Percentiles rank a stretch among this genome's conserved stretches.
These are phyloP conservation scores for Heterobasidion parviporum DNA, from an alignment of 1,284 basidiomycete genomes.

Conservation along the genomic window DNA sequence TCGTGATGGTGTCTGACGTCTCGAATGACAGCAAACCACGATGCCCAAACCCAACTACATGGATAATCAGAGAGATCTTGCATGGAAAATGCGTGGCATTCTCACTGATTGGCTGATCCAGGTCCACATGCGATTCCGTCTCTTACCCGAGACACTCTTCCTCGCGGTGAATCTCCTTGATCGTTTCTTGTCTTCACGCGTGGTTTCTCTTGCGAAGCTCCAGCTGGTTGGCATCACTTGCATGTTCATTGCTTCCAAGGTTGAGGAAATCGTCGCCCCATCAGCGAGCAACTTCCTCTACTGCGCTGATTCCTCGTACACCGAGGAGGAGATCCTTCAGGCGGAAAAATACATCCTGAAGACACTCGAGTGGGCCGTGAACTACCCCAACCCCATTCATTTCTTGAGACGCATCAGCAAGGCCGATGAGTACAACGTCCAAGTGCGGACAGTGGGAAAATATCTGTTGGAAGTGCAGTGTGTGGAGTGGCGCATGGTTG, in stretches of 20 bases:
- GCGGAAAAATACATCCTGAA: constrained; percentile 93
- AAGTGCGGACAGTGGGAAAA: constrained; percentile 88
- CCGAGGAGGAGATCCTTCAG: constrained; percentile 81
- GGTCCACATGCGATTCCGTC: constrained; percentile 88
- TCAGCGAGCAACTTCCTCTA: constrained; percentile 83
- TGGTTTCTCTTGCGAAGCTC: constrained; percentile 87
- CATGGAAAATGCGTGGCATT: constrained; percentile 92
- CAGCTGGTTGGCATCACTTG: constrained; percentile 94
- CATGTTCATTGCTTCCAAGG: constrained; percentile 91
- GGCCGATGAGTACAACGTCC: constrained; percentile 92
- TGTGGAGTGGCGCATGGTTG: constrained; percentile 82
- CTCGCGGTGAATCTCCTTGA: constrained; percentile 94
- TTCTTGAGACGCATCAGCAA: constrained; percentile 91
- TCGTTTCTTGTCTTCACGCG: constrained; percentile 87
- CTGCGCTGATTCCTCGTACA: constrained; percentile 86
- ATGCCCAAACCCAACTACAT: constrained; percentile 90
- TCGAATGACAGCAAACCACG: constrained; percentile 52
- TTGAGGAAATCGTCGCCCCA: constrained; percentile 93
- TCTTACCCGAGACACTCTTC: constrained; percentile 95
- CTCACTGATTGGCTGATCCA: constrained; percentile 97
- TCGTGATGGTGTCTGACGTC: background rate
- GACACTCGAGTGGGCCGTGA: constrained; percentile 87
- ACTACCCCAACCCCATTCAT: constrained; percentile 91
- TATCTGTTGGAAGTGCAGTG: constrained; percentile 89
- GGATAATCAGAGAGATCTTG: constrained; percentile 83